Percentiles rank a stretch among this genome's conserved stretches.
phyloP scores from a whole-genome alignment of 371 early-diverging fungal genomes.

The Apophysomyces ossiformis region DNA sequence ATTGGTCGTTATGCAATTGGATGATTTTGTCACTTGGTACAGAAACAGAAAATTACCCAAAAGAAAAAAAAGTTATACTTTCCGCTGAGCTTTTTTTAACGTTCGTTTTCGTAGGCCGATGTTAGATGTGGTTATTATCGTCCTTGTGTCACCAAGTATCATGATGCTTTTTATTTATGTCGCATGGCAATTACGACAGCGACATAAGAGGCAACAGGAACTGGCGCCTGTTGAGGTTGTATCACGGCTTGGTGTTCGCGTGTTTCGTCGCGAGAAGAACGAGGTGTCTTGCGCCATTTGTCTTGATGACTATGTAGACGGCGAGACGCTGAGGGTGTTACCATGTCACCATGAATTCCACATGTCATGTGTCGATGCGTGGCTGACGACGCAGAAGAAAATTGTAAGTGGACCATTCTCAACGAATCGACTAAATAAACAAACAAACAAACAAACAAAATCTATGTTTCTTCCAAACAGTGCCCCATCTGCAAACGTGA shows the following conservation, averaged over 20 bases:
- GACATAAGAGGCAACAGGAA: conserved; percentile 60
- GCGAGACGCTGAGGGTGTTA: conserved; percentile 78
- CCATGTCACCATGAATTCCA: conserved; percentile 95
- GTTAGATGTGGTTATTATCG: conserved; percentile 71
- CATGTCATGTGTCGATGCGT: conserved; percentile 86
- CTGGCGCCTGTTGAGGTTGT: conserved; percentile 73
- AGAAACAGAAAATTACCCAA: conserved; percentile 6
- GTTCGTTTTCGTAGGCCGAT: conserved; percentile 55
- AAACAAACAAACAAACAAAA: too few relatives aligned
- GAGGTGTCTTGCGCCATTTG: conserved; percentile 94
- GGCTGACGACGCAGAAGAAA: conserved; percentile 82
- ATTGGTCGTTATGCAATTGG: conserved; percentile 36
- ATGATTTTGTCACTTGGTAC: conserved; percentile 44
- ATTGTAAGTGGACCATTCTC: conserved; percentile 54
- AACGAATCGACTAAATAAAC: too few relatives aligned
- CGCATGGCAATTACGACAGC: conserved; percentile 66
- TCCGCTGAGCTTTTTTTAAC: conserved; percentile 13
- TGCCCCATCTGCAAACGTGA: conserved; percentile 84
- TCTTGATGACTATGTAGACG: conserved; percentile 85
- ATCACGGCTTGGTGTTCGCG: conserved; percentile 60
- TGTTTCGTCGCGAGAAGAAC: conserved; percentile 62
- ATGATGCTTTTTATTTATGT: conserved; percentile 73
- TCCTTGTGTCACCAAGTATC: conserved; percentile 69
- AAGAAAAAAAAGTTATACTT: conserved; percentile 4
- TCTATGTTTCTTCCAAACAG: conserved; percentile 28